Conservation (phyloP, 495 filamentous ascomycete genomes). For the Bacidia rubella region DNA sequence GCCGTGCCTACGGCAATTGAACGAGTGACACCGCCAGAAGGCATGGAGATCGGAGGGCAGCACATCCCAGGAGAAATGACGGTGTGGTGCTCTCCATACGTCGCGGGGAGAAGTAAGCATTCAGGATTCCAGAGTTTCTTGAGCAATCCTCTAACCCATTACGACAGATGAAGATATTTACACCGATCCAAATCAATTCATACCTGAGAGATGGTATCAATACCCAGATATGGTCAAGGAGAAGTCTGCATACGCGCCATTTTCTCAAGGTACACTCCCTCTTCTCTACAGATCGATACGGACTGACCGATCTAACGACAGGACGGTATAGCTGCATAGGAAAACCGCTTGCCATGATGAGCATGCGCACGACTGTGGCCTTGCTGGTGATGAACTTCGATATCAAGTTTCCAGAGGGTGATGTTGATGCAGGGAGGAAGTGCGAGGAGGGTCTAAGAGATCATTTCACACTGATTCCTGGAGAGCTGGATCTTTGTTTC, state of each 20-base stretch:
- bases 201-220: conserved; percentile 12
- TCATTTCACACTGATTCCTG: not conserved
- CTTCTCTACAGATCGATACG: not conserved
- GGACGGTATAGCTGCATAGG: conserved; percentile 23
- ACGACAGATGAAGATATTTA: not conserved
- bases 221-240: conserved; percentile 9
- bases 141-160: not conserved
- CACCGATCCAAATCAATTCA: not conserved
- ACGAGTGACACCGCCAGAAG: conserved; percentile 31
- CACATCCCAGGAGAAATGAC: conserved; percentile 38
- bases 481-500: not conserved
- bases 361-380: conserved; percentile 20
- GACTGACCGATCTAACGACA: conserved; percentile 4
- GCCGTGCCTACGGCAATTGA: conserved; percentile 22
- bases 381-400: conserved; percentile 19
- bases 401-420: conserved; percentile 16
- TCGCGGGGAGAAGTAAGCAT: no score
- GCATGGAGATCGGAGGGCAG: conserved; percentile 32
- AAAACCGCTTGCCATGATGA: conserved; percentile 19
- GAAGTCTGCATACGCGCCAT: conserved; percentile 4
- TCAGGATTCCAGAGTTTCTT: no score
- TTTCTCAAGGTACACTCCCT: conserved; percentile 12
- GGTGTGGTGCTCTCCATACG: no score
- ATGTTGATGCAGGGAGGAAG: conserved; percentile 4
- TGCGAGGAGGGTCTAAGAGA: not conserved